Base-by-base conservation (phyloP, 805 yeast species). In the Barnettozyma californica region DNA sequence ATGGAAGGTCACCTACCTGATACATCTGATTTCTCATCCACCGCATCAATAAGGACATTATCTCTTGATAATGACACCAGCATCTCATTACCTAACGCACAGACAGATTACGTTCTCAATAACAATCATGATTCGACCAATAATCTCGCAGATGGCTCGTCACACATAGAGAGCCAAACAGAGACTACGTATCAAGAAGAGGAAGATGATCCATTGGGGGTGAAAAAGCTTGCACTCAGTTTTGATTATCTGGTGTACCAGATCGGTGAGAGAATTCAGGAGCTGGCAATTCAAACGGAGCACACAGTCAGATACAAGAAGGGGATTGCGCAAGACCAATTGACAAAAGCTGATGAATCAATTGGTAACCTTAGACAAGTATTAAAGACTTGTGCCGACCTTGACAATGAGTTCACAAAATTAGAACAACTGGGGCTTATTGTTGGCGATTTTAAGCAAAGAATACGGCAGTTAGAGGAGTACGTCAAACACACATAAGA, bases 181-280 rank as follows among this genome's bases (percentile, higher is more conserved):
- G 35, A 13, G 18, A 25, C 37, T 8, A 11, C 41, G 5, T 58
- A 57, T 27, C 49, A 53, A 19, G 63, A 58, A 14, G 67, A 64
- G 5, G 69, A 65, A 5, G 77, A 74, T 21, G 91, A 85, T 63
- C 88, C 89, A 1, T 66, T 85, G 23, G 78, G 81, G 11, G 72
- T 85, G 16, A 76, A 79, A 55, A 73, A 76, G 48, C 66, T 86
- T 39, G 78, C 86, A 0, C 68, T 83, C 21, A 76, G 75, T 46
- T 84, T 77, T 60, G 92, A 86, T 56, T 82, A 83, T 55, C 63
- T 86, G 36, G 61, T 84, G 60, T 82, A 70, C 66, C 80, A 78
- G 59, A 81, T 86, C 44, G 73, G 75, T 41, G 86, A 81, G 51
- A 73, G 75, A 46, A 73, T 84, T 7, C 65, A 72, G 20, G 65